Conservation (phyloP, 768 basidiomycete species). For the Suillus tomentosus region DNA sequence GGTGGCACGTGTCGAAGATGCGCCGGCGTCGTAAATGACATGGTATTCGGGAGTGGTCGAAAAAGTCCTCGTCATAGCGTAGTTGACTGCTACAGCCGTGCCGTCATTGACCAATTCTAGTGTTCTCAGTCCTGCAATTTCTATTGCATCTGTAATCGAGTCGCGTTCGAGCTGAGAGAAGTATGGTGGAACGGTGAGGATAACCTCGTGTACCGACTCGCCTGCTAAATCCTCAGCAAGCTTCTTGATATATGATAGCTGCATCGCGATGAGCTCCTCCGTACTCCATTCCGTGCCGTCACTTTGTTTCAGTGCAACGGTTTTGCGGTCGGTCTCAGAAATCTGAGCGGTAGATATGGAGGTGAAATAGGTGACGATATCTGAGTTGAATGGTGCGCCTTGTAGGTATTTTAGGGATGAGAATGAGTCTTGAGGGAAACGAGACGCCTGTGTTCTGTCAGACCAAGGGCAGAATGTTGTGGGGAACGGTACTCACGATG, state of each 20-base stretch:
- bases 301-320: conserved; percentile 59
- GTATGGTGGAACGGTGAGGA: conserved; percentile 89
- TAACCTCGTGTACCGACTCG: conserved; percentile 80
- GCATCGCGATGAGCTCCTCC: conserved; percentile 94
- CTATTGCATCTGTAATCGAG: conserved; percentile 89
- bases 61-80: conserved; percentile 95
- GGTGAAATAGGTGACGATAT: conserved; percentile 57
- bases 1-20: conserved; percentile 77
- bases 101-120: conserved; percentile 91
- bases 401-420: conserved; percentile 83
- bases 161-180: conserved; percentile 91
- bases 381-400: conserved; percentile 65
- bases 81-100: conserved; percentile 94
- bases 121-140: conserved; percentile 83
- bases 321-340: conserved; percentile 56
- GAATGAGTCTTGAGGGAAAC: conserved; percentile 89
- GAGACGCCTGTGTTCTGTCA: conserved; percentile 65
- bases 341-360: conserved; percentile 57
- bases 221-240: conserved; percentile 77
- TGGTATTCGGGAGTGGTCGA: conserved; percentile 72
- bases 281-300: conserved; percentile 74
- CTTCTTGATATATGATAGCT: conserved; percentile 86
- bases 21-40: conserved; percentile 93
- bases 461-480: background rate
- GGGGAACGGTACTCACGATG: conserved; percentile 57